Percentiles rank a stretch among this genome's conserved stretches.
phyloP scores from a whole-genome alignment of 2,329 filamentous ascomycete species.

The Gnomoniopsis smithogilvyi region DNA sequence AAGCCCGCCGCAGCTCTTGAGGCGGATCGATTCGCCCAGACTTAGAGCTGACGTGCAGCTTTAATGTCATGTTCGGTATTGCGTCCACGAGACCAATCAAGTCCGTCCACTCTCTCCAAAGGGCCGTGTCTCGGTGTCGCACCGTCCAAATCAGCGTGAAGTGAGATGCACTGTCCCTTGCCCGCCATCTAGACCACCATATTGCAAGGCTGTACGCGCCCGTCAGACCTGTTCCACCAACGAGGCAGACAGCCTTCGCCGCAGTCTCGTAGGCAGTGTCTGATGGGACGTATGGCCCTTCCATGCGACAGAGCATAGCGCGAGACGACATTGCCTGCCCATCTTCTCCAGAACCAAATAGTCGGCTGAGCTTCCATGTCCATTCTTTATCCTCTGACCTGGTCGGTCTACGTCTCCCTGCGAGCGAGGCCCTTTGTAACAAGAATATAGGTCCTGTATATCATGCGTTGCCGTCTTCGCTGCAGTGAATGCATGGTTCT shows the following conservation, averaged over 20 bases:
- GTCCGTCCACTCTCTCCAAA: background rate
- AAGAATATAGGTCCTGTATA: conserved; percentile 6
- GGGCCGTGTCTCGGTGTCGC: background rate
- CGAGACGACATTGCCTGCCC: background rate
- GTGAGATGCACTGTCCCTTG: background rate
- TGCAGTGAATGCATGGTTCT: conserved; percentile 19
- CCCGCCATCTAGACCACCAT: conserved; percentile 7
- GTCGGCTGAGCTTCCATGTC: conserved; percentile 12
- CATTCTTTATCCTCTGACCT: conserved; percentile 7
- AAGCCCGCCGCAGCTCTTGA: background rate
- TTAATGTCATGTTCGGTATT: background rate
- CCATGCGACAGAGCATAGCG: conserved; percentile 3
- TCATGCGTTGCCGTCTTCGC: background rate
- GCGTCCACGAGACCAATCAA: background rate
- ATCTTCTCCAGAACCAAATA: background rate
- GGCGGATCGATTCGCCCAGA: conserved; percentile 4
- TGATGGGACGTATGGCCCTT: conserved; percentile 6
- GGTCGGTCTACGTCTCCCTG: conserved; percentile 1
- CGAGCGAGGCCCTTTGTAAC: conserved; percentile 1
- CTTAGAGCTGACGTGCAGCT: conserved; percentile 8
- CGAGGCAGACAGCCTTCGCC: conserved; percentile 3
- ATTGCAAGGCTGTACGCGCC: conserved; percentile 5
- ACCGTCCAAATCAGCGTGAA: conserved; percentile 10
- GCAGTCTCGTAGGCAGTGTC: background rate
- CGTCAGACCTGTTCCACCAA: conserved; percentile 3